Evolutionary conservation across 768 basidiomycete species (phyloP).

Genomic region (Gloeostereum incarnatum): DNA sequence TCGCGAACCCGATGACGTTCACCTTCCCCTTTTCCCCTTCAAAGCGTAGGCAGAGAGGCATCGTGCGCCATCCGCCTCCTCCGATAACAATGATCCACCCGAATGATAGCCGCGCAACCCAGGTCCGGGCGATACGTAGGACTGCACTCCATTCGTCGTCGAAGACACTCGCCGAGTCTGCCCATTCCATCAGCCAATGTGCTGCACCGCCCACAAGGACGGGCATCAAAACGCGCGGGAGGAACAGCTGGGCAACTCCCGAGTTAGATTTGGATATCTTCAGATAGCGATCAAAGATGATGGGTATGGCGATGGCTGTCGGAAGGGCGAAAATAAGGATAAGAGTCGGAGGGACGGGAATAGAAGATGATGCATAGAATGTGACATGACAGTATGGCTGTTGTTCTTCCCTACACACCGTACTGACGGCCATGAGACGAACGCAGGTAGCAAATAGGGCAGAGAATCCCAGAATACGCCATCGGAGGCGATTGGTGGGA

Average conservation of each 20-base stretch:
- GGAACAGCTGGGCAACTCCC: conserved; percentile 13
- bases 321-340: conserved; percentile 53
- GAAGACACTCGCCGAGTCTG: conserved; percentile 43
- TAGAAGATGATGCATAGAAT: conserved; percentile 71
- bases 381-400: conserved; percentile 84
- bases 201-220: conserved; percentile 47
- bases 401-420: conserved; percentile 93
- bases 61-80: conserved; percentile 56
- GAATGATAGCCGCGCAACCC: conserved; percentile 50
- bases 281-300: conserved; percentile 30
- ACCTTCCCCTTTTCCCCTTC: conserved; percentile 30
- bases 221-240: conserved; percentile 48
- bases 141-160: conserved; percentile 28
- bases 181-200: conserved; percentile 82
- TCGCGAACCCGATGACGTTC: conserved; percentile 76
- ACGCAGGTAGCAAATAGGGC: conserved; percentile 55
- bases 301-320: conserved; percentile 41
- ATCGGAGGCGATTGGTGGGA: conserved; percentile 58
- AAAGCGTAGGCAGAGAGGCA: conserved; percentile 71
- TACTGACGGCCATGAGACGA: conserved; percentile 72
- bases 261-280: conserved; percentile 22
- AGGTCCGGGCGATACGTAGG: conserved; percentile 47
- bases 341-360: conserved; percentile 53
- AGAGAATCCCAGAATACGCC: conserved; percentile 69
- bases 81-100: conserved; percentile 43